A percentile compares a stretch with the other conserved stretches of the same genome.
Evolutionary conservation across 495 filamentous ascomycete species (phyloP).

Genomic region (Podospora pseudoanserina): DNA sequence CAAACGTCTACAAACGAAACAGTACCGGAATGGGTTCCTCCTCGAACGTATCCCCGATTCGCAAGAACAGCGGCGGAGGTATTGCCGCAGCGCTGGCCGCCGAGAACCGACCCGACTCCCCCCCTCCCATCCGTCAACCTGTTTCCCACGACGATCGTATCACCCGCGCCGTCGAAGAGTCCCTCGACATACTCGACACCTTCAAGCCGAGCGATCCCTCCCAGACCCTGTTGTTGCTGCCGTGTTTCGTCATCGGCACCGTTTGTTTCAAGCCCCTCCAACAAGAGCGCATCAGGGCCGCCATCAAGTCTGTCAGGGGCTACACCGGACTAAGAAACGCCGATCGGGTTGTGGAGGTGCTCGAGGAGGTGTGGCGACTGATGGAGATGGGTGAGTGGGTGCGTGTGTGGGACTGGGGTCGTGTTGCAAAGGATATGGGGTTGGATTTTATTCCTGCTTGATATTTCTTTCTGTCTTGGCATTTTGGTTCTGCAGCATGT

Average conservation of each 20-base stretch:
- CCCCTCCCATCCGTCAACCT: conserved; percentile 43
- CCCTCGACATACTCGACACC: conserved; percentile 57
- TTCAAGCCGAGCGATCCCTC: conserved; percentile 56
- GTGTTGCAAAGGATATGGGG: conserved; percentile 68
- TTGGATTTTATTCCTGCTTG: conserved; percentile 69
- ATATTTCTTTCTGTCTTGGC: conserved; percentile 7
- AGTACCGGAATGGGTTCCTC: conserved; percentile 1
- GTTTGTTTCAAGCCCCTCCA: conserved; percentile 70
- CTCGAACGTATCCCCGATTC: neutral
- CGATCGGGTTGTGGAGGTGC: conserved; percentile 66
- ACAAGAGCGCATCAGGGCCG: conserved; percentile 63
- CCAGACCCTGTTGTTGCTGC: conserved; percentile 82
- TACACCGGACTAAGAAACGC: conserved; percentile 83
- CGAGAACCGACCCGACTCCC: conserved; percentile 42
- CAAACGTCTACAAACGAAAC: conserved; percentile 17
- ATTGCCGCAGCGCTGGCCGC: neutral
- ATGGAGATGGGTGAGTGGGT: conserved; percentile 74
- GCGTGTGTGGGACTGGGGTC: conserved; percentile 87
- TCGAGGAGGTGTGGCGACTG: conserved; percentile 76
- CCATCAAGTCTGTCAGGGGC: conserved; percentile 65
- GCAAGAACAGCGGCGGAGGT: neutral
- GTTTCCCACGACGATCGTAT: conserved; percentile 57
- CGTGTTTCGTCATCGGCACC: conserved; percentile 82
- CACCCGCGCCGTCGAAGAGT: conserved; percentile 71
- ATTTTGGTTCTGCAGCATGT: neutral